These are phyloP conservation scores for Tremellales sp. DNA, from an alignment of 1,284 basidiomycete species.

Conservation along the genomic window DNA sequence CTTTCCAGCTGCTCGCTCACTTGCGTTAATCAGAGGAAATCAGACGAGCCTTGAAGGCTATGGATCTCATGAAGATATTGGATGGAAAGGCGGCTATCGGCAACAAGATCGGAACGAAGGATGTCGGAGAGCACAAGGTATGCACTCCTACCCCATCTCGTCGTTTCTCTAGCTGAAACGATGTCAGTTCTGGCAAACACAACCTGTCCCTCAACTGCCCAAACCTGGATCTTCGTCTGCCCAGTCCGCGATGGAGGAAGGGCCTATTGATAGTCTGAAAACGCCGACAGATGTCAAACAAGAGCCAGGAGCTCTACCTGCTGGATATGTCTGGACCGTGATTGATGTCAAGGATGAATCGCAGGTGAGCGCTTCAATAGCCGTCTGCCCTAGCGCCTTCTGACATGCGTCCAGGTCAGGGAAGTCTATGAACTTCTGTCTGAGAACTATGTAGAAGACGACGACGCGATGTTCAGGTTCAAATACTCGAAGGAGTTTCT, in stretches of 20 bases:
- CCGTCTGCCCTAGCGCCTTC: background rate
- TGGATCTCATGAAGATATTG: conserved; percentile 49
- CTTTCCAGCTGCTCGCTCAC: too few species aligned
- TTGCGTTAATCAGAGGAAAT: conserved; percentile 45
- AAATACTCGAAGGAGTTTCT: conserved; percentile 94
- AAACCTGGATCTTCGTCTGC: conserved; percentile 12
- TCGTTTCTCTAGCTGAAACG: background rate
- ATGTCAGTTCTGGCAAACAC: conserved; percentile 84
- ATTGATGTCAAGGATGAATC: conserved; percentile 74
- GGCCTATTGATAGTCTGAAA: conserved; percentile 81
- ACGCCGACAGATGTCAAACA: conserved; percentile 75
- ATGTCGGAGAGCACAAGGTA: conserved; percentile 82
- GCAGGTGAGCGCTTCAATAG: conserved; percentile 54
- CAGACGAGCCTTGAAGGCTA: conserved; percentile 45
- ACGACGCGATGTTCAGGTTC: conserved; percentile 92
- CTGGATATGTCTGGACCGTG: conserved; percentile 88
- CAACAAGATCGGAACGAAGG: conserved; percentile 59
- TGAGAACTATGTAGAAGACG: conserved; percentile 94
- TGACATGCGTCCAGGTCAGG: conserved; percentile 60
- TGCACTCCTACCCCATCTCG: conserved; percentile 24
- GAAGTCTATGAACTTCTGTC: conserved; percentile 92
- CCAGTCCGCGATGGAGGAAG: conserved; percentile 65
- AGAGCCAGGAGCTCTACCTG: conserved; percentile 81
- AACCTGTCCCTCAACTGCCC: conserved; percentile 76
- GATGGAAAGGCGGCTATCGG: conserved; percentile 44